Conservation (phyloP, 345 rosid genomes). For the Gossypium rotundifolium region DNA sequence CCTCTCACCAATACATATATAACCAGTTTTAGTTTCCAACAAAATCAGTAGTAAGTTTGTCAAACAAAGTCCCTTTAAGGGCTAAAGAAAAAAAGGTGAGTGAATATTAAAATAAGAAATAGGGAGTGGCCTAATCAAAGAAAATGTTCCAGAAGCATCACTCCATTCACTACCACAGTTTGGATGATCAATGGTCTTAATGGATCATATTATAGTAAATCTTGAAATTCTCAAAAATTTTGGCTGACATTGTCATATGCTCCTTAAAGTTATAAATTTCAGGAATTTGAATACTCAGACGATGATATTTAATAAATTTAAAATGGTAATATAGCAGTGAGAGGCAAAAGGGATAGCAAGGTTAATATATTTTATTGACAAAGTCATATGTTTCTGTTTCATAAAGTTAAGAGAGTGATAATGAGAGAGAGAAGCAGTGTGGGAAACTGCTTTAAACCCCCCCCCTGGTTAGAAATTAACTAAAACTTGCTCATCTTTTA, state of each 20-base stretch:
- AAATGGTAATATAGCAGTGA: background rate
- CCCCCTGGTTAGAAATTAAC: background rate
- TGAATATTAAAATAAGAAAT: background rate
- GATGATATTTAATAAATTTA: background rate
- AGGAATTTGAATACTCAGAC: background rate
- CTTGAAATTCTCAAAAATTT: background rate
- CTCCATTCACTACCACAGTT: background rate
- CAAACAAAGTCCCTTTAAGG: background rate
- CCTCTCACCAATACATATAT: too few relatives aligned
- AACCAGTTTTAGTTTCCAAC: too few relatives aligned
- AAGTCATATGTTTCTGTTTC: conserved; percentile 33
- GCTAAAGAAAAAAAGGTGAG: background rate
- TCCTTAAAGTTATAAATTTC: conserved; percentile 20
- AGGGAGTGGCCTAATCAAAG: conserved; percentile 6
- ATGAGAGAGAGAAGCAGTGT: conserved; percentile 13
- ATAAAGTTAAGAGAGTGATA: conserved; percentile 24
- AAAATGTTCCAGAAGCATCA: background rate
- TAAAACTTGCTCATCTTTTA: background rate
- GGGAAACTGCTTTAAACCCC: background rate
- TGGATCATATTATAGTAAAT: conserved; percentile 22
- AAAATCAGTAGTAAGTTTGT: background rate
- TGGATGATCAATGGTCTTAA: conserved; percentile 17
- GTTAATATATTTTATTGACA: conserved; percentile 31
- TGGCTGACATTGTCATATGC: conserved; percentile 33
- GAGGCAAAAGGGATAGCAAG: background rate